Base-by-base conservation (phyloP, 805 yeast genomes). In the Schizosaccharomyces osmophilus region DNA sequence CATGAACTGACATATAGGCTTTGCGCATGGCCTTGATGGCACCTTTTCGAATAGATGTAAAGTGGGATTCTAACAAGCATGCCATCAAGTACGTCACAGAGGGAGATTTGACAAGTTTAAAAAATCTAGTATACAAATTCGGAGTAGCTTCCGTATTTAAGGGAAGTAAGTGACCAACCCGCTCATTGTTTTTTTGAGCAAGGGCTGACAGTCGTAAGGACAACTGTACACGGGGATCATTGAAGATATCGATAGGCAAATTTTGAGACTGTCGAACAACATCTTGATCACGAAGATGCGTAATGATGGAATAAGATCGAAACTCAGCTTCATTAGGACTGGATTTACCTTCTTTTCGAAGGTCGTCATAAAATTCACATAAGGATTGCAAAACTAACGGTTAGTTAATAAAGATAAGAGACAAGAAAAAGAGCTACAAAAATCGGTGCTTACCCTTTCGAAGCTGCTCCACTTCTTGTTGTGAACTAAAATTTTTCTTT, bases 401-500 rank as follows among this genome's bases (percentile, higher is more conserved):
- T 36, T 36, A 36, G 32, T 29, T 5, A 39, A 43, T 31, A 17
- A 48, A 29, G n/a, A 13, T 3, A 42, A 17, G 11, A 32, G 60
- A n/a, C 3, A 36, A 57, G 26, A 51, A 48, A 48, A 3, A 48
- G 9, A 19, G 55, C 6, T 26, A 29, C 39, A 3, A 51, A 51
- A 4, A 19, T 1, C 51, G 17, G 32, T 32, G 19, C 45, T 24
- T 43, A 62, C 63, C 63, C 68, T 93, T 93, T 68, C 86, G 88
- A 69, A 93, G 78, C 69, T 93, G 98, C 70, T 93, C 98, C 19
- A 90, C 69, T 72, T 93, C 98, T 71, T 93, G 98, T 69, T 93
- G 98, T 66, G 85, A 85, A 8, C 95, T 88, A 69, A 83, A 89
- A 63, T 87, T 95, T 2, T 75, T 73, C 42, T 74, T 77, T 39